Evolutionary conservation across 2,329 filamentous ascomycete species (phyloP), one percentile per base, ranked within the genome.

Genomic region (Diaporthe batatas): DNA sequence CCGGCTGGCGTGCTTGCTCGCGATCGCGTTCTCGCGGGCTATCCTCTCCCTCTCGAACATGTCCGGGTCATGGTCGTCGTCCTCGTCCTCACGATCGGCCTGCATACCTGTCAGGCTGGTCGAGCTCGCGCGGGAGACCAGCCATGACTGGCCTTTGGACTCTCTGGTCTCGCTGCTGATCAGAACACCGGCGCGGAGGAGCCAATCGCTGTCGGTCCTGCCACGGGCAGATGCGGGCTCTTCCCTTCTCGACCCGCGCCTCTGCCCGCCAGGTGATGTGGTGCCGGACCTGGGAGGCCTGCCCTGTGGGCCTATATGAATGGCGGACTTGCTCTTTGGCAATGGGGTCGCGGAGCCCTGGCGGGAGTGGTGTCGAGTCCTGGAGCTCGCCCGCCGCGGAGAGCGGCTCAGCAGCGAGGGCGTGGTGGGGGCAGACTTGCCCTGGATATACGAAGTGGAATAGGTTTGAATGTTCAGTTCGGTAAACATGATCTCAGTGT

Each of bases 81-180:
- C 71, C 6, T 57, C 71, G 23, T 78, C 76, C 73, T 87, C 86
- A 51, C 90, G 87, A 5, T 89, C 88, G 4, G 83, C 86, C 10
- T 82, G 83, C 78, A 86, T 80, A 32, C 85, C 88, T 0, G 86
- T 82, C 23, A 92, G 84, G 77, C 88, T 91, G 11, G 90, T 92
- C 1, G 90, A 91, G 79, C 90, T 91, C 70, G 88, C 89, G 59
- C 90, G 86, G 32, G 90, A 89, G n/a, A 89, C 84, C 25, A 93
- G 86, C 91, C 91, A 93, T 18, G 88, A 83, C 80, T 93, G 91
- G 18, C 91, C 91, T 81, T 93, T 93, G 77, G 85, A 91, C 78
- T 93, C 91, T 72, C 91, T 85, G 23, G 90, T 85, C 78, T 91
- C 89, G 68, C 86, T 87, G 72, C 88, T 88, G 76, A 93, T 88